phyloP scores from a whole-genome alignment of 306 rosid species.

The Castanea crenata region DNA sequence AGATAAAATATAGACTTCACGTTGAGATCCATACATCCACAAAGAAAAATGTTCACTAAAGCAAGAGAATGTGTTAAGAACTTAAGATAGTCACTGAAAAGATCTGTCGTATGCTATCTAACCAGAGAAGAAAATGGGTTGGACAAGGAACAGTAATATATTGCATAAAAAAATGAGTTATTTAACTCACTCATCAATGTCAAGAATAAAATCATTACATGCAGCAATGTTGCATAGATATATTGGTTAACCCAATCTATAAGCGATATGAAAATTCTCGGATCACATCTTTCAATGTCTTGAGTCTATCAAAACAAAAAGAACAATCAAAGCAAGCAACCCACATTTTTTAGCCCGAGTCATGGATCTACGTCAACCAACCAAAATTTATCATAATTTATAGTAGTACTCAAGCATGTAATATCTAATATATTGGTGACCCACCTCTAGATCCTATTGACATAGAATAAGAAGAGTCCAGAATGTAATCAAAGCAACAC shows the following conservation, averaged over 20 bases:
- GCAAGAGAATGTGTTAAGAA: no score
- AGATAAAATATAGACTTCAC: not conserved
- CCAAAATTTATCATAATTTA: not conserved
- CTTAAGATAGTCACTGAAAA: no score
- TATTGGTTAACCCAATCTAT: not conserved
- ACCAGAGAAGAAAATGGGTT: no score
- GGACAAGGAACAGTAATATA: conserved; percentile 15
- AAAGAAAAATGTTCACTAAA: no score
- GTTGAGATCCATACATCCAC: not conserved
- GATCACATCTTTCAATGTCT: not conserved
- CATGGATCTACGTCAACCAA: not conserved
- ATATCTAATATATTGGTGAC: not conserved
- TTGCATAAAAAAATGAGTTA: not conserved
- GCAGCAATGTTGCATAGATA: not conserved
- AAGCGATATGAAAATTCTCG: not conserved
- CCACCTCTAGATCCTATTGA: not conserved
- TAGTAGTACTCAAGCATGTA: not conserved
- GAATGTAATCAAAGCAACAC: not conserved
- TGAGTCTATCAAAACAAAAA: not conserved
- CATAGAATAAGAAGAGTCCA: not conserved
- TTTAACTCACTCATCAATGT: not conserved
- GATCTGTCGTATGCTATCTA: no score
- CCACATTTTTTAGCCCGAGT: not conserved
- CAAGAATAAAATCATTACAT: not conserved
- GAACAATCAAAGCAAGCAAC: conserved; percentile 7